Evolutionary conservation across 345 rosid species (phyloP).

Genomic region (Melastoma malabathricum): DNA sequence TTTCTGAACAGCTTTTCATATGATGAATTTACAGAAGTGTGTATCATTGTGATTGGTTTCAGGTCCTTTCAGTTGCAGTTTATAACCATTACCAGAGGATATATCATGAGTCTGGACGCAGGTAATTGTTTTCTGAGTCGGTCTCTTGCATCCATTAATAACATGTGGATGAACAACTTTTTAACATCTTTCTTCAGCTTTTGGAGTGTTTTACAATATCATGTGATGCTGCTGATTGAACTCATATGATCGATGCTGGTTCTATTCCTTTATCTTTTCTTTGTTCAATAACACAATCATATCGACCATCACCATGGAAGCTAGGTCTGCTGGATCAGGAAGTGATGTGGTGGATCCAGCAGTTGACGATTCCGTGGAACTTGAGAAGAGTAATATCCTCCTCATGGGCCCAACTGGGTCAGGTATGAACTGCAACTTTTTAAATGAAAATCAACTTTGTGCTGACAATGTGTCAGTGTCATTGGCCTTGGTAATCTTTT

Average conservation of each 20-base stretch:
- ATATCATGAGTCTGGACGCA: slow-evolving; percentile 48
- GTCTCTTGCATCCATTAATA: too few species aligned
- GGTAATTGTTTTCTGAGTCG: slow-evolving; percentile 31
- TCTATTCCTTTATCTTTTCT: slow-evolving; percentile 1
- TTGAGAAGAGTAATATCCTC: slow-evolving; percentile 98
- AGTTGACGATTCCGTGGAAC: slow-evolving; percentile 79
- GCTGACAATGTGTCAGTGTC: neutral
- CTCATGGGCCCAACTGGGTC: slow-evolving; percentile 99
- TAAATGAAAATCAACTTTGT: too few species aligned
- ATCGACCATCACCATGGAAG: slow-evolving; percentile 21
- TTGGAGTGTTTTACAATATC: neutral
- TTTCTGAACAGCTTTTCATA: neutral
- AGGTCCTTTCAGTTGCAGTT: slow-evolving; percentile 98
- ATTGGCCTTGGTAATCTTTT: slow-evolving; percentile 14
- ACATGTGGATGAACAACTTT: too few species aligned
- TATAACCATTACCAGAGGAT: slow-evolving; percentile 97
- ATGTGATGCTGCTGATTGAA: too few species aligned
- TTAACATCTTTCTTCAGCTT: too few species aligned
- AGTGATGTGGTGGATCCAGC: slow-evolving; percentile 23
- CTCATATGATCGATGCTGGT: neutral
- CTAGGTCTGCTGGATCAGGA: slow-evolving; percentile 53
- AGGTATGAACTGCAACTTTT: slow-evolving; percentile 25
- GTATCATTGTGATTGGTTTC: slow-evolving; percentile 9
- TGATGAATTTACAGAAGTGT: neutral
- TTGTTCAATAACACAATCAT: slow-evolving; percentile 14